Percentiles rank a stretch among this genome's conserved stretches.
These are phyloP conservation scores for Bipolaris oryzae DNA, from an alignment of 2,329 filamentous ascomycete species.

Conservation along the genomic window DNA sequence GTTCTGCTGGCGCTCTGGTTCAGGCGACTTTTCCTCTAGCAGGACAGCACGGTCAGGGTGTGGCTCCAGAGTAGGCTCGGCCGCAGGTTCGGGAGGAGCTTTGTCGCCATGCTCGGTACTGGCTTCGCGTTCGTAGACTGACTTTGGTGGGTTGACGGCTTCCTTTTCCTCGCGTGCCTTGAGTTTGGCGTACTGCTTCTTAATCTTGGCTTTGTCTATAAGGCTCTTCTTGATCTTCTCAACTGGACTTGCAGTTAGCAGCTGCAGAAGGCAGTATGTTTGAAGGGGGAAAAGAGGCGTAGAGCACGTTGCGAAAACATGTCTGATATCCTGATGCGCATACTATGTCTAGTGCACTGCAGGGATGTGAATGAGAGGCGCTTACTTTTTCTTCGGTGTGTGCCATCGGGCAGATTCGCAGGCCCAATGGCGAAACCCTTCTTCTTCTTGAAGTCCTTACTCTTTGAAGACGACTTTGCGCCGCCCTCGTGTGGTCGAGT, in stretches of 20 bases:
- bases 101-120: conserved; percentile 35
- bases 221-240: conserved; percentile 88
- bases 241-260: conserved; percentile 56
- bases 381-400: conserved; percentile 78
- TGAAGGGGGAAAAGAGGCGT: background rate
- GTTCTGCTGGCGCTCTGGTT: conserved; percentile 19
- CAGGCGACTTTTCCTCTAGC: conserved; percentile 54
- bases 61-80: conserved; percentile 56
- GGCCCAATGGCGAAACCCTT: conserved; percentile 88
- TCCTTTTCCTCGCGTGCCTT: conserved; percentile 65
- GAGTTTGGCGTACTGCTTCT: conserved; percentile 89
- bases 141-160: conserved; percentile 37
- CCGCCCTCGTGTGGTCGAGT: conserved; percentile 62
- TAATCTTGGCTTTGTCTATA: conserved; percentile 91
- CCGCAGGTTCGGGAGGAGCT: conserved; percentile 28
- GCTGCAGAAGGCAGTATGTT: background rate
- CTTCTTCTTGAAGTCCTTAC: conserved; percentile 51
- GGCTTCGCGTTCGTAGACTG: conserved; percentile 44
- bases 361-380: background rate
- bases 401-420: conserved; percentile 87
- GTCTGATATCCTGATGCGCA: background rate
- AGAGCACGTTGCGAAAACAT: background rate
- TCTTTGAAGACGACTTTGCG: conserved; percentile 49
- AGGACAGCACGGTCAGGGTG: conserved; percentile 67
- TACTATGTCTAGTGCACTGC: background rate